A percentile compares a stretch with the other conserved stretches of the same genome.
Conservation (phyloP, 306 rosid genomes). For the Spatholobus suberectus region DNA sequence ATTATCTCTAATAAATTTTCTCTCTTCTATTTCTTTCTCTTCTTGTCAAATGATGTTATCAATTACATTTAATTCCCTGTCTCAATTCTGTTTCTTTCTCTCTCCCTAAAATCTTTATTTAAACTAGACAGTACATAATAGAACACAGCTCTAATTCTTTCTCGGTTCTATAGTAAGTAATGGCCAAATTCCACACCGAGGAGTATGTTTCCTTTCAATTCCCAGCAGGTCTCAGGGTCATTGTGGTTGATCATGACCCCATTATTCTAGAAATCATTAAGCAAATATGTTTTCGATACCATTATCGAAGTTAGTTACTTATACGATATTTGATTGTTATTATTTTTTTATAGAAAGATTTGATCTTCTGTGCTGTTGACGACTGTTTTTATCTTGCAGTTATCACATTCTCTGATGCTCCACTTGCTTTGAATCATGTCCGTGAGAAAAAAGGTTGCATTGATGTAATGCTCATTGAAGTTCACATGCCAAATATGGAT, state of each 20-base stretch:
- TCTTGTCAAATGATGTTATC: no score
- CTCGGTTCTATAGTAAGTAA: neutral
- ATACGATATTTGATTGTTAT: neutral
- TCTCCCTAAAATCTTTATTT: no score
- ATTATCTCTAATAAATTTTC: no score
- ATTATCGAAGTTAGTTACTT: constrained; percentile 46
- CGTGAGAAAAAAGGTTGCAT: constrained; percentile 54
- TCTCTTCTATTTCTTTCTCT: no score
- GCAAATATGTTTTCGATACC: constrained; percentile 51
- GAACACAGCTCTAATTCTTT: neutral
- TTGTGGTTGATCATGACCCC: constrained; percentile 66
- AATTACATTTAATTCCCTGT: no score
- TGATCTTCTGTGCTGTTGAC: neutral
- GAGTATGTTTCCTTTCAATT: constrained; percentile 41
- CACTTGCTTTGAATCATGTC: constrained; percentile 60
- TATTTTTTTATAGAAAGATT: neutral
- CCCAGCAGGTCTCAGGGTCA: constrained; percentile 62
- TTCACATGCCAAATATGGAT: constrained; percentile 75
- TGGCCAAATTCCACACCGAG: constrained; percentile 27
- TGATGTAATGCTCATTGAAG: constrained; percentile 69
- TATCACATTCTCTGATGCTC: constrained; percentile 48
- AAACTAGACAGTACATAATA: neutral
- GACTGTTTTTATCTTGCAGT: constrained; percentile 40
- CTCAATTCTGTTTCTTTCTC: no score
- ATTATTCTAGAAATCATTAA: constrained; percentile 48